Base-by-base conservation (phyloP, 2,329 filamentous ascomycete species). In the Stemphylium vesicarium region DNA sequence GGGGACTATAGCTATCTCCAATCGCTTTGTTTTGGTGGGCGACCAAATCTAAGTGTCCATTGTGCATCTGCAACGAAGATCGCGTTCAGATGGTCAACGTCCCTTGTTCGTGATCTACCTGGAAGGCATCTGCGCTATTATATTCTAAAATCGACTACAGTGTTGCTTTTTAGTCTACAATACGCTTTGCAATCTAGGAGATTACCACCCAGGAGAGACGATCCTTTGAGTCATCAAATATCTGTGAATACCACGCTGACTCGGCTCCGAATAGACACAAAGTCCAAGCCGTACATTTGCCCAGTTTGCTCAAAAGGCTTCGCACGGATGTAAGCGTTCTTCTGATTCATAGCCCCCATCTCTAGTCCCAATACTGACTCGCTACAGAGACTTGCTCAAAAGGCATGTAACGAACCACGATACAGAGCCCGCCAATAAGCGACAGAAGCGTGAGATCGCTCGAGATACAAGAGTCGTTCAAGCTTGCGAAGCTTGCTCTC, bases 401-500 rank as follows among this genome's bases (percentile, higher is more conserved):
- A 75, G 81, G 49, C 82, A 83, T 64, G 78, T 78, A 20, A 75
- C 79, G 12, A 77, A 77, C 41, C 78, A 80, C 57, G 71, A 70
- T 26, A 71, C 73, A 13, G 70, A 71, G n/a, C 72, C 74, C 41
- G 59, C 63, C 16, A 68, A 64, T 46, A 70, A 71, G 53, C 62
- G 65, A 18, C 62, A 65, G 31, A 66, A 61, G 32, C 58, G 56
- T 36, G 64, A 66, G 15, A 69, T 64, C n/a, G 53, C 64, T 20
- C 70, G 69, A 18, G 59, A 68, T 12, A 68, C 61, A 31, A 55
- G 69, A 37, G 70, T 71, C 15, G 62, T 71, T 7, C 80, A 83
- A 64, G 82, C 82, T 1, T 84, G 82, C 56, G 80, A 81, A 53
- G 75, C 79, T 4, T 84, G 82, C 57, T 81, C 82, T 18, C 74